These are phyloP conservation scores for Artemisia tridentata DNA, from an alignment of 129 eudicot species.

Conservation along the genomic window DNA sequence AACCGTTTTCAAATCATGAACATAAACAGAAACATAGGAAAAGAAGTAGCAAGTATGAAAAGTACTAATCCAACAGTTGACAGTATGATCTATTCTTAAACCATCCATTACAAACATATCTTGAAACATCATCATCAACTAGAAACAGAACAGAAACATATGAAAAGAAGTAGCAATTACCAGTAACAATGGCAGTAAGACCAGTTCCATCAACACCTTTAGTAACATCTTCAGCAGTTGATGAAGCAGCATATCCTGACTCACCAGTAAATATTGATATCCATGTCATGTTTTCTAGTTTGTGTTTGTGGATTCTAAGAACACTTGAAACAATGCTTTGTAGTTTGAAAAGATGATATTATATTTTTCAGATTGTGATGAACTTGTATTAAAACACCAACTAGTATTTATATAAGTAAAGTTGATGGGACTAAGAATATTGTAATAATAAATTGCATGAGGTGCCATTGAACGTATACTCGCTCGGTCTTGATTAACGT, in stretches of 20 bases:
- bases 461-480: too few species aligned
- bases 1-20: too few species aligned
- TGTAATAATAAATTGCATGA: too few species aligned
- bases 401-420: not conserved
- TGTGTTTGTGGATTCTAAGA: too few species aligned
- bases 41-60: not conserved
- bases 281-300: slow-evolving; percentile 58
- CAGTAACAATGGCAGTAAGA: slow-evolving; percentile 79
- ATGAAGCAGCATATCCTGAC: slow-evolving; percentile 79
- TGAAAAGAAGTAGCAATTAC: too few species aligned
- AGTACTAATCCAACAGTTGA: too few species aligned
- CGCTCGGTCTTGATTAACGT: too few species aligned
- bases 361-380: slow-evolving; percentile 7
- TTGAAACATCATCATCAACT: too few species aligned
- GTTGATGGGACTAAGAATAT: too few species aligned
- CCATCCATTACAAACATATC: too few species aligned
- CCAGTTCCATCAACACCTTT: slow-evolving; percentile 72
- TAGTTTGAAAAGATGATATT: not conserved
- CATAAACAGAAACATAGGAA: too few species aligned
- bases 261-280: slow-evolving; percentile 57
- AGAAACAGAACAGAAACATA: not conserved
- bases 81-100: too few species aligned
- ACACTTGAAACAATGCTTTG: slow-evolving; percentile 1
- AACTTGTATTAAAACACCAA: not conserved
- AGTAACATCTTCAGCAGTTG: slow-evolving; percentile 80